A percentile compares a stretch with the other conserved stretches of the same genome.
Conservation (phyloP, 202 grass and related monocot species). For the Panicum virgatum region DNA sequence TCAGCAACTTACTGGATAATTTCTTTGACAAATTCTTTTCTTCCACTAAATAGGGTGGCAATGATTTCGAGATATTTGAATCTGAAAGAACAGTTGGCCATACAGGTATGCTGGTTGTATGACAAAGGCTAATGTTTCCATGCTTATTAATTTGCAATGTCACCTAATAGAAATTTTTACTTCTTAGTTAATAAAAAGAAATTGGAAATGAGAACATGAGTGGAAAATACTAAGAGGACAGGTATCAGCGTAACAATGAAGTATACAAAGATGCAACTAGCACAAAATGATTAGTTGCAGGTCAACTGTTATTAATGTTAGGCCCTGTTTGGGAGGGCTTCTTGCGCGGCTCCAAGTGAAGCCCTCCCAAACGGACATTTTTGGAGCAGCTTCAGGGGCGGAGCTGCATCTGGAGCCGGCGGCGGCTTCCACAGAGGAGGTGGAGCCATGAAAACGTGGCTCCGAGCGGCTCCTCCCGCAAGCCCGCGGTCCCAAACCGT, state of each 20-base stretch:
- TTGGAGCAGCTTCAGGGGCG: too few species aligned
- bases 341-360: too few species aligned
- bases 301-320: background rate
- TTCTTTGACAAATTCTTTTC: constrained; percentile 12
- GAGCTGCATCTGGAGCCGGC: too few species aligned
- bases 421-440: too few species aligned
- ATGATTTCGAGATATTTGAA: constrained; percentile 95
- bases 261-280: constrained; percentile 6
- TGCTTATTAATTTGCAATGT: constrained; percentile 11
- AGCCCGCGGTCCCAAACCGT: too few species aligned
- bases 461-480: too few species aligned
- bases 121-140: too few species aligned
- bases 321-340: too few species aligned
- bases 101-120: constrained; percentile 64
- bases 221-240: background rate
- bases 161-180: background rate
- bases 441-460: too few species aligned
- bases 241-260: background rate
- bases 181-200: background rate
- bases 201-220: background rate
- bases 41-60: constrained; percentile 74
- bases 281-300: background rate
- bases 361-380: too few species aligned
- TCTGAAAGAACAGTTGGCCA: constrained; percentile 87
- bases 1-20: constrained; percentile 25